Percentiles rank a stretch among this genome's conserved stretches.
Evolutionary conservation across 192 early-diverging fungal species (phyloP).

Genomic region (Coemansia sp.): DNA sequence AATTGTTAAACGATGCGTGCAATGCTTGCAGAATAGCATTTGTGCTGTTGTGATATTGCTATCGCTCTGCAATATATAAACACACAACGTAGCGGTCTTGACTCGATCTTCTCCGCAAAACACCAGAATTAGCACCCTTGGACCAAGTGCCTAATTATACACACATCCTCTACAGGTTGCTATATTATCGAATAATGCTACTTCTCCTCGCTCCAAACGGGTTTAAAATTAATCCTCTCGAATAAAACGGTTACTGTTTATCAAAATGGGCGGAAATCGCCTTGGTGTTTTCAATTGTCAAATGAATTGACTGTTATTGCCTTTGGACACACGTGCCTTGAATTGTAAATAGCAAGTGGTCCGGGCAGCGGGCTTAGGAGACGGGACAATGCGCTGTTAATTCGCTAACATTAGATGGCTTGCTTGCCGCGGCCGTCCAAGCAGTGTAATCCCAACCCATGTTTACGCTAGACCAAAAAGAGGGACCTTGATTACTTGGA

Average conservation of each 20-base stretch:
- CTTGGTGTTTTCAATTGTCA: background rate
- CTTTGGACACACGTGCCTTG: background rate
- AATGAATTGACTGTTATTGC: background rate
- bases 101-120: background rate
- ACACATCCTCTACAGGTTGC: background rate
- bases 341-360: too few relatives aligned
- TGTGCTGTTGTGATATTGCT: too few relatives aligned
- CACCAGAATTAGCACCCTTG: background rate
- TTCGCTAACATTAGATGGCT: background rate
- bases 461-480: too few relatives aligned
- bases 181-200: background rate
- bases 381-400: background rate
- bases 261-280: background rate
- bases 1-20: too few relatives aligned
- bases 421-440: background rate
- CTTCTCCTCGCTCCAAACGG: background rate
- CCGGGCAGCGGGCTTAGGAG: too few relatives aligned
- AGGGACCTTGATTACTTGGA: too few relatives aligned
- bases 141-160: background rate
- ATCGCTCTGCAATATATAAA: too few relatives aligned
- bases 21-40: too few relatives aligned
- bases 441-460: background rate
- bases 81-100: background rate
- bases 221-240: background rate
- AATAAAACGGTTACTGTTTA: background rate